Evolutionary conservation across 352 stramenopile genomes (phyloP).

Genomic region (Pythium dissotocum): DNA sequence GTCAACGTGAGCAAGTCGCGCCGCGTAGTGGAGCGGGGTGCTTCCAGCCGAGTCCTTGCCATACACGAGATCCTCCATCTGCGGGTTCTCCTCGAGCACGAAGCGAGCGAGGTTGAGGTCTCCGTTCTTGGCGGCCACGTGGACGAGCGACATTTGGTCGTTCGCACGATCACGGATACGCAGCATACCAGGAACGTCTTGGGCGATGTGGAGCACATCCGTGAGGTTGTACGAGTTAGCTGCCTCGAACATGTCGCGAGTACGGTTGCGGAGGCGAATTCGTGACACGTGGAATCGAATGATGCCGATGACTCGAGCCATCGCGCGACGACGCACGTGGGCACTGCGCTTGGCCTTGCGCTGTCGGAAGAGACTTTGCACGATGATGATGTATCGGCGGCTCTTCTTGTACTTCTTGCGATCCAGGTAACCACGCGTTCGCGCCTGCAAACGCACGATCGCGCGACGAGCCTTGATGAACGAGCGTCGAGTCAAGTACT

Average conservation of each 20-base stretch:
- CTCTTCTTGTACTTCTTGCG: slow-evolving; percentile 61
- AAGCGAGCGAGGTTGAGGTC: slow-evolving; percentile 84
- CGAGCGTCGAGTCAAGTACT: slow-evolving; percentile 59
- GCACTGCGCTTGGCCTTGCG: slow-evolving; percentile 53
- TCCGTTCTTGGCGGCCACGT: slow-evolving; percentile 88
- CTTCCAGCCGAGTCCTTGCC: slow-evolving; percentile 73
- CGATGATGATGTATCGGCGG: slow-evolving; percentile 50
- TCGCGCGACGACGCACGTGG: slow-evolving; percentile 54
- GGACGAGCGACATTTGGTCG: slow-evolving; percentile 87
- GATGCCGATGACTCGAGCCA: slow-evolving; percentile 70
- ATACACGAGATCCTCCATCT: slow-evolving; percentile 87
- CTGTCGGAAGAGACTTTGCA: slow-evolving; percentile 79
- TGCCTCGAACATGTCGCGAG: slow-evolving; percentile 72
- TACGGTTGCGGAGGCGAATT: slow-evolving; percentile 83
- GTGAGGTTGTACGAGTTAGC: slow-evolving; percentile 80
- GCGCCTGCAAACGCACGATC: slow-evolving; percentile 71
- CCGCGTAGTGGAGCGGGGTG: slow-evolving; percentile 85
- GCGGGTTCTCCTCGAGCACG: slow-evolving; percentile 75
- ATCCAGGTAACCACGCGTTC: slow-evolving; percentile 58
- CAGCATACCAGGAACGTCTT: slow-evolving; percentile 80
- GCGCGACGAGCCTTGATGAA: slow-evolving; percentile 67
- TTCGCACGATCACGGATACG: slow-evolving; percentile 72
- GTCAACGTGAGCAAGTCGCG: slow-evolving; percentile 71
- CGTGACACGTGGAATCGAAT: slow-evolving; percentile 77
- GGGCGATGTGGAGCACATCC: slow-evolving; percentile 75